These are phyloP conservation scores for Colletotrichum gigasporum DNA, from an alignment of 2,329 filamentous ascomycete genomes.

Conservation along the genomic window DNA sequence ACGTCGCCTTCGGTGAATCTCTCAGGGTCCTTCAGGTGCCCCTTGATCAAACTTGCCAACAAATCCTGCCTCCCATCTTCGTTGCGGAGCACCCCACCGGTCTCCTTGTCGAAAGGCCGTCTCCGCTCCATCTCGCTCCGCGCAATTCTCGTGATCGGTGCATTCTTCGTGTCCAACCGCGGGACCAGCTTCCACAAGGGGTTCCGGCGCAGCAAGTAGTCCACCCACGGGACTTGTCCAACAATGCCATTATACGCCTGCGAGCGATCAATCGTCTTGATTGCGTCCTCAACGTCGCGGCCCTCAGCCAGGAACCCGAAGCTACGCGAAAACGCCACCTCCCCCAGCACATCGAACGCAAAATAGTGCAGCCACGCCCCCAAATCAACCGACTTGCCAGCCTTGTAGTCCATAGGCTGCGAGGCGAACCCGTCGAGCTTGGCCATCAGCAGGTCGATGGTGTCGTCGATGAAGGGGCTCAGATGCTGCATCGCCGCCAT, in stretches of 20 bases:
- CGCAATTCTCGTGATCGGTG: slow-evolving; percentile 62
- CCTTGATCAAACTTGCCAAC: slow-evolving; percentile 60
- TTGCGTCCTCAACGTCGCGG: slow-evolving; percentile 52
- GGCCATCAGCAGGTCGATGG: slow-evolving; percentile 53
- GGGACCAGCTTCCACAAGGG: slow-evolving; percentile 52
- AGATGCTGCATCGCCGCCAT: slow-evolving; percentile 64
- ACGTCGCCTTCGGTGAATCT: slow-evolving; percentile 61
- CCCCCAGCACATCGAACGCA: slow-evolving; percentile 55
- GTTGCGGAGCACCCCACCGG: slow-evolving; percentile 48
- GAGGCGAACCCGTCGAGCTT: slow-evolving; percentile 52
- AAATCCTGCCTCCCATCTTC: slow-evolving; percentile 59
- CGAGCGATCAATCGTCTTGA: slow-evolving; percentile 57
- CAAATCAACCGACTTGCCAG: slow-evolving; percentile 48
- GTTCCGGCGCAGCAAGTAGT: slow-evolving; percentile 57
- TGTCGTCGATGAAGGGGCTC: slow-evolving; percentile 60
- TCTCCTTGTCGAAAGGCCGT: slow-evolving; percentile 55
- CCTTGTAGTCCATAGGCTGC: neutral
- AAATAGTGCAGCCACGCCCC: slow-evolving; percentile 54
- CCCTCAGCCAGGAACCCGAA: slow-evolving; percentile 63
- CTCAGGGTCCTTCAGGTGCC: slow-evolving; percentile 59
- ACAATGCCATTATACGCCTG: slow-evolving; percentile 63
- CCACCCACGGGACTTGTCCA: slow-evolving; percentile 60
- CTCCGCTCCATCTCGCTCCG: slow-evolving; percentile 58
- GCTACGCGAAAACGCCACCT: slow-evolving; percentile 60
- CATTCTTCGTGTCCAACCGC: slow-evolving; percentile 52